These are phyloP conservation scores for Chenopodium berlandieri DNA, from an alignment of 148 eudicot species.

Conservation along the genomic window DNA sequence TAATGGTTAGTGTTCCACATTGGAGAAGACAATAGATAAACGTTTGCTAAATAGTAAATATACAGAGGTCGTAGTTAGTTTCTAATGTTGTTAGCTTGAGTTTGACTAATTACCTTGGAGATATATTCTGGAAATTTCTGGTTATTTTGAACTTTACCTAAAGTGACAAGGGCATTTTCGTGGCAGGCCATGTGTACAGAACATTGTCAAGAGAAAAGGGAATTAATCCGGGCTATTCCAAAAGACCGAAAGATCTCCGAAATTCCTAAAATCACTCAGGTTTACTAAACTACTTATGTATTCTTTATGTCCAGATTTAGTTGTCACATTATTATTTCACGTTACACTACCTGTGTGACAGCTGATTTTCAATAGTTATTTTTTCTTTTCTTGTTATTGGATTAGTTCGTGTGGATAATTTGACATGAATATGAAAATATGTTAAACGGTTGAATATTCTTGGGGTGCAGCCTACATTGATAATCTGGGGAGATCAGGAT, in stretches of 20 bases:
- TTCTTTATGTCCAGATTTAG: no score
- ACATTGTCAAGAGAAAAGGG: conserved; percentile 58
- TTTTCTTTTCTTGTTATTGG: neutral
- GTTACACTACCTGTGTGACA: no score
- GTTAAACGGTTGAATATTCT: neutral
- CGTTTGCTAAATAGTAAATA: no score
- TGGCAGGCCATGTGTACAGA: conserved; percentile 62
- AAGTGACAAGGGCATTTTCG: neutral
- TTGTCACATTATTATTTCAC: neutral
- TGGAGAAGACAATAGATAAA: no score
- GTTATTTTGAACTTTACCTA: neutral
- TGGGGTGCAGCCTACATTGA: conserved; percentile 64
- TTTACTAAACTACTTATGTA: neutral
- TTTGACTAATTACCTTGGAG: no score
- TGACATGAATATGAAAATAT: no score
- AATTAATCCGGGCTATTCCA: conserved; percentile 50
- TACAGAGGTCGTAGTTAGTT: no score
- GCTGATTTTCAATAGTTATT: no score
- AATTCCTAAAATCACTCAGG: conserved; percentile 72
- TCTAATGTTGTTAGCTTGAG: no score
- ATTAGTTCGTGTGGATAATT: neutral
- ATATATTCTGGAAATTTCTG: neutral
- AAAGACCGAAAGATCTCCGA: conserved; percentile 54
- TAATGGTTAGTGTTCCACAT: no score
- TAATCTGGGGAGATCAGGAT: conserved; percentile 86